Conservation (phyloP, 129 eudicot species). For the Saussurea involucrata region DNA sequence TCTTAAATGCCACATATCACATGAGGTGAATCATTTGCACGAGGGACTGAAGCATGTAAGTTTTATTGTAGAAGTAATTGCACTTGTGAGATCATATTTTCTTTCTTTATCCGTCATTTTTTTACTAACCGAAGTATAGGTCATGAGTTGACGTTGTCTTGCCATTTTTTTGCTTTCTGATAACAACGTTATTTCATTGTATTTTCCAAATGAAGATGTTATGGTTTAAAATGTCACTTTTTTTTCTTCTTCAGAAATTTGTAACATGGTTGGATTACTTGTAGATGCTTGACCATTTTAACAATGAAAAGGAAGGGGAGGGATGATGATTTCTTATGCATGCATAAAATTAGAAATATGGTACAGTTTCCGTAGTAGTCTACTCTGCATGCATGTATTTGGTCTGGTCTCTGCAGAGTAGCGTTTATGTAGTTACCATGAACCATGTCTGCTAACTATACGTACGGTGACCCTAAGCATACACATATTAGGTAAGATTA, state of each 20-base stretch:
- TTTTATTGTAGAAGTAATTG: slow-evolving; percentile 8
- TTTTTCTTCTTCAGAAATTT: not conserved
- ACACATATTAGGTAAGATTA: not conserved
- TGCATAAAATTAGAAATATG: no score
- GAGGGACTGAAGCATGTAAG: slow-evolving; percentile 93
- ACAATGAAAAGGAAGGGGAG: not conserved
- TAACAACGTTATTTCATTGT: not conserved
- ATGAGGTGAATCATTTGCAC: slow-evolving; percentile 95
- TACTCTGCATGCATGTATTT: not conserved
- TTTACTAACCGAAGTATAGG: not conserved
- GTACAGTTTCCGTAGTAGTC: not conserved
- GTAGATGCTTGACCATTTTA: not conserved
- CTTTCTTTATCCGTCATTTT: not conserved
- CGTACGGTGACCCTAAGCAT: not conserved
- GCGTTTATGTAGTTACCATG: not conserved
- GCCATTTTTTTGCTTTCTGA: not conserved
- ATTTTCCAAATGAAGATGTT: not conserved
- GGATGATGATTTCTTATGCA: no score
- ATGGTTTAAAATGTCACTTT: not conserved
- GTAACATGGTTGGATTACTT: no score
- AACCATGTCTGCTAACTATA: not conserved
- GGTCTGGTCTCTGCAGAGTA: not conserved
- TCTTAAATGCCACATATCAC: slow-evolving; percentile 96
- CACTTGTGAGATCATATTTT: not conserved
- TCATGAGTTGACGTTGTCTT: not conserved